phyloP scores from a whole-genome alignment of 2,329 filamentous ascomycete species.

The Magnaporthiopsis poae region DNA sequence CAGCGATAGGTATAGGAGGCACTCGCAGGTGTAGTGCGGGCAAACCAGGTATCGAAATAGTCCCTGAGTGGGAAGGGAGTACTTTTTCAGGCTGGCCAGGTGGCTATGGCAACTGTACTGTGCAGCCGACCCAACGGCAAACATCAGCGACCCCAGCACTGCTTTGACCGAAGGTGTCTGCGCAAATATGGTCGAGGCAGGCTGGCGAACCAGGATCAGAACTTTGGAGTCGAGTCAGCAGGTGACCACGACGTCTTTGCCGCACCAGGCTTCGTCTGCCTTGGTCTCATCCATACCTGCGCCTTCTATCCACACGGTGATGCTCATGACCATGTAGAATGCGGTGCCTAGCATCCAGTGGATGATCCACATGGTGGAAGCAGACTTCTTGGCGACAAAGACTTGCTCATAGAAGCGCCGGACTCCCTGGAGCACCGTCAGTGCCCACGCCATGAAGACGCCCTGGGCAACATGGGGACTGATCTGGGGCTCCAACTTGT shows the following conservation, averaged over 20 bases:
- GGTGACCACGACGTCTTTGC: background rate
- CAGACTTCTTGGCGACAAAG: slow-evolving; percentile 53
- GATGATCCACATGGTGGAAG: slow-evolving; percentile 72
- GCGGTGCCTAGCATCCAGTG: slow-evolving; percentile 71
- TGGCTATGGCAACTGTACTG: slow-evolving; percentile 68
- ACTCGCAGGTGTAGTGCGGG: slow-evolving; percentile 88
- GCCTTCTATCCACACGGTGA: slow-evolving; percentile 79
- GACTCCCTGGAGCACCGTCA: slow-evolving; percentile 66
- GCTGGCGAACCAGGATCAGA: background rate
- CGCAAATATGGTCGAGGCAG: background rate
- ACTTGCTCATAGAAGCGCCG: slow-evolving; percentile 70
- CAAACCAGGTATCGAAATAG: slow-evolving; percentile 66
- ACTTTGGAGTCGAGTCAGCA: background rate
- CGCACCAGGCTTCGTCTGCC: background rate
- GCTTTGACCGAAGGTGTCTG: background rate
- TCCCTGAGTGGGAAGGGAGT: slow-evolving; percentile 66
- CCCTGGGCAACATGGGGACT: slow-evolving; percentile 18
- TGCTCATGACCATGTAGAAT: slow-evolving; percentile 65
- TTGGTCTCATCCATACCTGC: slow-evolving; percentile 43
- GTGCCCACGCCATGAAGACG: slow-evolving; percentile 55
- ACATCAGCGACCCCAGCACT: slow-evolving; percentile 30
- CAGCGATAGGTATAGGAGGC: slow-evolving; percentile 70
- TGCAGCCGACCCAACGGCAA: slow-evolving; percentile 57
- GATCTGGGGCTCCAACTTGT: background rate
- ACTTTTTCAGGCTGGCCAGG: slow-evolving; percentile 64